phyloP scores from a whole-genome alignment of 306 rosid genomes.

The Medicago lupulina region DNA sequence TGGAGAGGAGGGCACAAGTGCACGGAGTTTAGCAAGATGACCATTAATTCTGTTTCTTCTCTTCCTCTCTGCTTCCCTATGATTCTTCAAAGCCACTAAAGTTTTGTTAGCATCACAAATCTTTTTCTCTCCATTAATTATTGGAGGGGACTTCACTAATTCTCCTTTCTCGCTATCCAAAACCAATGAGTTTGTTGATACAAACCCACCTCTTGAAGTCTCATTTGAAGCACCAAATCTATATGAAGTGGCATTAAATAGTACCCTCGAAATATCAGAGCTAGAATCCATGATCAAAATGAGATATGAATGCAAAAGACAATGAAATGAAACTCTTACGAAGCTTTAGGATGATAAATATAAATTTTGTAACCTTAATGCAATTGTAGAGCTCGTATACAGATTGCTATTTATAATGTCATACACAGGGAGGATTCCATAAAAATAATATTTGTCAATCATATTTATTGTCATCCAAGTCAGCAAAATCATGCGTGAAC shows the following conservation, averaged over 20 bases:
- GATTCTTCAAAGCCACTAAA: slow-evolving; percentile 76
- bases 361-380: not conserved
- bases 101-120: slow-evolving; percentile 63
- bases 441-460: not conserved
- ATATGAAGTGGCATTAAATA: not conserved
- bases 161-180: slow-evolving; percentile 70
- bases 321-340: not conserved
- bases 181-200: slow-evolving; percentile 52
- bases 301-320: not conserved
- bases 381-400: not conserved
- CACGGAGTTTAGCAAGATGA: slow-evolving; percentile 84
- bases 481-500: not conserved
- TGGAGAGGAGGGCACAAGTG: slow-evolving; percentile 58
- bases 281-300: not conserved
- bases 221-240: slow-evolving; percentile 32
- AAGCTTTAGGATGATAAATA: no score
- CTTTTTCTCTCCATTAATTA: slow-evolving; percentile 54
- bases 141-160: slow-evolving; percentile 58
- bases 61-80: slow-evolving; percentile 89
- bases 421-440: not conserved
- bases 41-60: slow-evolving; percentile 85
- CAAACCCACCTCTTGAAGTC: slow-evolving; percentile 41
- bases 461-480: not conserved
- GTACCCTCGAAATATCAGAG: not conserved
- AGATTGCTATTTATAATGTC: not conserved